Base-by-base conservation (phyloP, 768 basidiomycete species). In the Porpolomopsis calyptriformis region DNA sequence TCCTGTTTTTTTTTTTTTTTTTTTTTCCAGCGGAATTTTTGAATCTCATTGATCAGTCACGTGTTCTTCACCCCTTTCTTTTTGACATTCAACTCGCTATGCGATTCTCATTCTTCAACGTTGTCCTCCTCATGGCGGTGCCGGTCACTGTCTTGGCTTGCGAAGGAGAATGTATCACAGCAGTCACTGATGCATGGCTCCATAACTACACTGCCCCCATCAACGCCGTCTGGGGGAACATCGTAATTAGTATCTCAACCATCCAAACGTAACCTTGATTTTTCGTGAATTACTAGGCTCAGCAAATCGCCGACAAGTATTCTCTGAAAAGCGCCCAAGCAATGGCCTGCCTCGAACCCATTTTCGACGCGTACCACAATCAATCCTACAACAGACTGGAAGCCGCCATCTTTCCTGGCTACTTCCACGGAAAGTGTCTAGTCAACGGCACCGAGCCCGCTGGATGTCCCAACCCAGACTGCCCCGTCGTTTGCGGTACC, bases 381-480 rank as follows among this genome's bases (percentile, higher is more conserved):
- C 50, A 58, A 4, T 66, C 73, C 12, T 76, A 72, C 55, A 43
- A 61, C 18, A 55, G 58, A 4, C 66, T 81, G 57, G 63, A 74
- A 53, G 63, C 58, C 34, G 75, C 70, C n/a, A 78, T 87, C 48
- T 87, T 87, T 52, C 76, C 77, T 4, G 56, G 62, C n/a, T 75
- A 65, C 62, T 88, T 88, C 59, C 85, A 87, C 51, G 85, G 85
- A 46, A 87, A 83, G 61, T 86, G 85, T 54, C 72, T 73, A 56
- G 53, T 66, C 19, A 64, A 73, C 36, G 75, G 76, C 34, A 62
- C 69, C 46, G 73, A 82, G 33, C 85, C 84, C 12, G 43, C 63
- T 1, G 85, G 85, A 19, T 87, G 85, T 53, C 85, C 85, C 7
- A 83, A 86, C 52, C 82, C 84, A 27, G 77, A 86, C 55, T 88